Base-by-base conservation (phyloP, 2,329 filamentous ascomycete species). In the Meredithiella fracta region DNA sequence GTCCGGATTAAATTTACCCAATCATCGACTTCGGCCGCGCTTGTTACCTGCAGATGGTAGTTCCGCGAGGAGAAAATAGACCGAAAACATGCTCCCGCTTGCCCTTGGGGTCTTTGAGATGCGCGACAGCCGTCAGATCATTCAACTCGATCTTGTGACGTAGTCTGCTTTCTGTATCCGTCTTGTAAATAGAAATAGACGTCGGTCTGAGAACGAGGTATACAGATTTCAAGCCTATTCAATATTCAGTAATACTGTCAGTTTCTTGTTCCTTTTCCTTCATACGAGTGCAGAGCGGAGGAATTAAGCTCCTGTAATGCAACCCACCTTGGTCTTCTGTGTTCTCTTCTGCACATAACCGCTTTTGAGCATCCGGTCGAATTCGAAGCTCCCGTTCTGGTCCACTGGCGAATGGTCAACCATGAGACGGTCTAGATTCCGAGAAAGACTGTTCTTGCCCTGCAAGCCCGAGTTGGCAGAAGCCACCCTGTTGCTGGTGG, bases 371-470 rank as follows among this genome's bases (percentile, higher is more conserved):
- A 97, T 86, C 53, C 89, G 83, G 68, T 98, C 92, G 65, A 94
- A 94, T 65, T 92, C 90, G 67, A 95, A 98, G 68, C 88, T 92
- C 60, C 92, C 92, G 68, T 94, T 90, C 68, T 94, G 84, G 66
- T 91, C 94, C 61, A 97, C 88, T 3, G 89, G 87, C 29, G 87
- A 92, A 15, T 82, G 75, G 61, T 85, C 80, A 47, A 83, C 65
- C 25, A 67, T 63, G 8, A 47, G 42, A 23, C 54, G 44, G 14
- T 56, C 53, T 4, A 50, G 51, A 9, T 29, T 40, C 4, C 44
- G 42, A 15, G 57, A 54, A 20, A 44, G 31, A 22, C 31, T 56
- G 15, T 38, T 51, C 25, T 47, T 42, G 7, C 47, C 9, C 9
- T 11, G 29, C 9, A 38, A 47, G 14, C 9, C 31, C 17, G 44